Evolutionary conservation across 2,329 filamentous ascomycete species (phyloP).

Genomic region (Parafenestella ontariensis): DNA sequence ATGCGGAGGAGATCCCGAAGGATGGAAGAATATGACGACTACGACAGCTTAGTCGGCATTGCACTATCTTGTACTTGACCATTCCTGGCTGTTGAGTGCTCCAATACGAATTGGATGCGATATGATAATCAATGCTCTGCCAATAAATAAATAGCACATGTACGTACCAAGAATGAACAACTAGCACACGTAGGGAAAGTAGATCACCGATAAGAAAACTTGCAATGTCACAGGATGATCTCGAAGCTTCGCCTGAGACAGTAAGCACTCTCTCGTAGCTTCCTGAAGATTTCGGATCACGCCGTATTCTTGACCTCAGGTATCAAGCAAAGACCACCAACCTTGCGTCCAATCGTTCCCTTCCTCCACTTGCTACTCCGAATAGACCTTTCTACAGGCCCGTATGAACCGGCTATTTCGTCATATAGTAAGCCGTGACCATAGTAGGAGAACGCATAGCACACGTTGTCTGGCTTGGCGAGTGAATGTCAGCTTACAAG

Average conservation of each 20-base stretch:
- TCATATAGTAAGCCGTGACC: neutral
- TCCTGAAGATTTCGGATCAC: neutral
- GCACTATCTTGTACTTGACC: slow-evolving; percentile 4
- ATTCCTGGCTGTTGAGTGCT: neutral
- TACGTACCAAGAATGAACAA: neutral
- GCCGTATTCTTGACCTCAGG: neutral
- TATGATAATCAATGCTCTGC: slow-evolving; percentile 4
- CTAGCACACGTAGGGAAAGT: slow-evolving; percentile 7
- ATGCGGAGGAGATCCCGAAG: slow-evolving; percentile 19
- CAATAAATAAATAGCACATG: neutral
- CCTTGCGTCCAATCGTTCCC: neutral
- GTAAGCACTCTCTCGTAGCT: slow-evolving; percentile 5
- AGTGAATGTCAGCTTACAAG: slow-evolving; percentile 20
- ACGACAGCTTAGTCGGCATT: slow-evolving; percentile 4
- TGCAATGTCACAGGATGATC: neutral
- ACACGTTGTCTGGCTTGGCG: neutral
- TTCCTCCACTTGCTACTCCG: neutral
- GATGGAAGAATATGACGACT: slow-evolving; percentile 9
- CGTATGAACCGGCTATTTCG: neutral
- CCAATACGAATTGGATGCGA: slow-evolving; percentile 2
- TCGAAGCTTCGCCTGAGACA: neutral
- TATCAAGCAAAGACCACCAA: neutral
- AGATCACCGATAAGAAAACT: slow-evolving; percentile 1
- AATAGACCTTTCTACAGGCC: neutral
- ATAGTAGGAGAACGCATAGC: neutral